Percentiles rank a stretch among this genome's conserved stretches.
Evolutionary conservation across 2,329 filamentous ascomycete species (phyloP).

Genomic region (Pseudocercospora crystallina): DNA sequence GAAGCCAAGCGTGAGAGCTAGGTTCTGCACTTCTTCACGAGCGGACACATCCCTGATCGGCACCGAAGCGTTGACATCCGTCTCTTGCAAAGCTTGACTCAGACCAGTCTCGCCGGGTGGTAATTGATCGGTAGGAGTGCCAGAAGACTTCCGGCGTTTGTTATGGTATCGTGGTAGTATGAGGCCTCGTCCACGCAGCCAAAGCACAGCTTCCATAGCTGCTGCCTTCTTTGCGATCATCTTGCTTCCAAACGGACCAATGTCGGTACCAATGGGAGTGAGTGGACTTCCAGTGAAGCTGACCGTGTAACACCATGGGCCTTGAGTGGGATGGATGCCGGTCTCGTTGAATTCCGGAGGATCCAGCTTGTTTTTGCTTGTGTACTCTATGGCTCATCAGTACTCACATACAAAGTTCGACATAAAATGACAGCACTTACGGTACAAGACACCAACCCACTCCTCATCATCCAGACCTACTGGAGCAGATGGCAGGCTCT

Average conservation of each 20-base stretch:
- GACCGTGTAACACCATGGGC: slow-evolving; percentile 24
- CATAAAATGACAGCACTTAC: slow-evolving; percentile 10
- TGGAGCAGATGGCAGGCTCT: neutral
- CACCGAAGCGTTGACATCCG: slow-evolving; percentile 4
- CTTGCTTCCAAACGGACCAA: slow-evolving; percentile 39
- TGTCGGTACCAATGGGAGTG: slow-evolving; percentile 38
- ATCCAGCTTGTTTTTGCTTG: slow-evolving; percentile 13
- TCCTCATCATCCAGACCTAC: slow-evolving; percentile 30
- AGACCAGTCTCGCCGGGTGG: slow-evolving; percentile 8
- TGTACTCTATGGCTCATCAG: slow-evolving; percentile 30
- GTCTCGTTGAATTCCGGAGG: slow-evolving; percentile 41
- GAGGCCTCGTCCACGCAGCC: slow-evolving; percentile 39
- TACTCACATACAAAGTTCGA: neutral
- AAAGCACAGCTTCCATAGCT: slow-evolving; percentile 42
- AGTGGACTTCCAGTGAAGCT: slow-evolving; percentile 19
- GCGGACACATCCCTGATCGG: too few species aligned
- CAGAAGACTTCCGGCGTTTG: slow-evolving; percentile 21
- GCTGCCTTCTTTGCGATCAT: slow-evolving; percentile 43
- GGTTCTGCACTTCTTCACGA: slow-evolving; percentile 22
- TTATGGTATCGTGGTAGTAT: slow-evolving; percentile 12
- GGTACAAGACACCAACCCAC: slow-evolving; percentile 41
- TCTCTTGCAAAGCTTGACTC: slow-evolving; percentile 11
- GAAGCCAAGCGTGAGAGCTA: slow-evolving; percentile 27
- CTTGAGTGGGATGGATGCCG: slow-evolving; percentile 26
- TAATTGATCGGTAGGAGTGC: slow-evolving; percentile 7